Evolutionary conservation across 2,329 filamentous ascomycete genomes (phyloP).

Genomic region (Fusarium humuli): DNA sequence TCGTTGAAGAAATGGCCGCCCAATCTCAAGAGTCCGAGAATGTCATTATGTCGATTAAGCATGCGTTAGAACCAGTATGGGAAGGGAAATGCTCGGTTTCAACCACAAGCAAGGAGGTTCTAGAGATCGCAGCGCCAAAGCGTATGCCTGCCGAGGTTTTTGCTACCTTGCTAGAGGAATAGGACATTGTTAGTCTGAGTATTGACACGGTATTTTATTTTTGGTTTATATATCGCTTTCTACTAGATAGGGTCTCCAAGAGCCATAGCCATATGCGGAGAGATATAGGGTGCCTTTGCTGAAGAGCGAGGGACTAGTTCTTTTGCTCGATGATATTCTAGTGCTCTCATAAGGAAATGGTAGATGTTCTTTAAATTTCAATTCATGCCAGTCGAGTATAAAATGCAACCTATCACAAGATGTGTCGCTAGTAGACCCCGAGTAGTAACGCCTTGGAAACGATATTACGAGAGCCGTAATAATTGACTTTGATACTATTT

Average conservation of each 20-base stretch:
- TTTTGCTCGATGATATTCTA: too few relatives aligned
- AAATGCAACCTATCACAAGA: fast-evolving
- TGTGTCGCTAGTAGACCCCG: too few relatives aligned
- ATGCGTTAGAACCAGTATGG: background rate
- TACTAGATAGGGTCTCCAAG: too few relatives aligned
- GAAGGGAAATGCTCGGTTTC: background rate
- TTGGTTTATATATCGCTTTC: fast-evolving
- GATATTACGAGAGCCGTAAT: too few relatives aligned
- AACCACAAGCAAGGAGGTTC: background rate
- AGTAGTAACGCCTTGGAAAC: too few relatives aligned
- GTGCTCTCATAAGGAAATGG: too few relatives aligned
- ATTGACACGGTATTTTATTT: too few relatives aligned
- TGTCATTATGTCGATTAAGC: background rate
- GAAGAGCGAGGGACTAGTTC: too few relatives aligned
- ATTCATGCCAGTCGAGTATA: too few relatives aligned
- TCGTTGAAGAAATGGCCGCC: fast-evolving
- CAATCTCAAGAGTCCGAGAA: background rate
- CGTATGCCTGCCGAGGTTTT: background rate
- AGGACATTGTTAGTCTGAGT: fast-evolving
- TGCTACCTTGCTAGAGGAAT: background rate
- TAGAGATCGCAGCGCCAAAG: background rate
- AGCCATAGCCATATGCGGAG: too few relatives aligned
- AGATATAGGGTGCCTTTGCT: too few relatives aligned
- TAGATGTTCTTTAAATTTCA: fast-evolving
- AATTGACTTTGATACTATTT: too few relatives aligned